Evolutionary conservation across 129 eudicot species (phyloP).

Genomic region (Flaveria trinervia): DNA sequence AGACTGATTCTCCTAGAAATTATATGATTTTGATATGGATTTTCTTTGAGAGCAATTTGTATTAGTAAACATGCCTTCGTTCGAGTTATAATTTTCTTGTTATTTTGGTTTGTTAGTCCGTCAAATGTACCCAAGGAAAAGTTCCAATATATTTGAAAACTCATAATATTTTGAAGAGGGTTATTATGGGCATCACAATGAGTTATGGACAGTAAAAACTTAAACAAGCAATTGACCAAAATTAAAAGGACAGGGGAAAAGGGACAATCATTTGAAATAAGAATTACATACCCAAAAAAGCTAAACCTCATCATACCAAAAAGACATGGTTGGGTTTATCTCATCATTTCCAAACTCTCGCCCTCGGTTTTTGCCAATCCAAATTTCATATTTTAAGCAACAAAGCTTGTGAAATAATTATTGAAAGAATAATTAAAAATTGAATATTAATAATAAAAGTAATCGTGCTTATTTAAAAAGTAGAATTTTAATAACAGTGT

Average conservation of each 20-base stretch:
- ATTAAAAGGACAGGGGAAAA: constrained; percentile 25
- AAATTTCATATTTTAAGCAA: constrained; percentile 10
- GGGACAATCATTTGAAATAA: constrained; percentile 29
- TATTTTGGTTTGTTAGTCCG: too few relatives aligned
- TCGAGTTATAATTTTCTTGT: too few relatives aligned
- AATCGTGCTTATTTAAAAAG: background rate
- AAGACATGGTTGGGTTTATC: constrained; percentile 34
- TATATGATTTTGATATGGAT: too few relatives aligned
- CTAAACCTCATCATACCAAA: constrained; percentile 35
- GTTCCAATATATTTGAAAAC: background rate
- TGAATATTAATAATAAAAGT: background rate
- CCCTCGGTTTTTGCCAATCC: background rate
- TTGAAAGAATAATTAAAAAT: background rate
- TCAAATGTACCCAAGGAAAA: too few relatives aligned
- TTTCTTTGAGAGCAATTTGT: too few relatives aligned
- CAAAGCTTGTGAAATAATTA: background rate
- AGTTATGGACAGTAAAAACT: constrained; percentile 1
- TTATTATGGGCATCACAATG: background rate
- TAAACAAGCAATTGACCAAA: constrained; percentile 32
- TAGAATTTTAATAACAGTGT: background rate
- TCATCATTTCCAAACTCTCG: constrained; percentile 30
- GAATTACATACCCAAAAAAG: constrained; percentile 27
- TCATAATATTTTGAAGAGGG: background rate
- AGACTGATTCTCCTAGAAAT: too few relatives aligned
- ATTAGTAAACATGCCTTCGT: too few relatives aligned